A percentile compares a stretch with the other conserved stretches of the same genome.
Evolutionary conservation across 179 eudicot genomes (phyloP).

Genomic region (Sideroxylon spinosum): DNA sequence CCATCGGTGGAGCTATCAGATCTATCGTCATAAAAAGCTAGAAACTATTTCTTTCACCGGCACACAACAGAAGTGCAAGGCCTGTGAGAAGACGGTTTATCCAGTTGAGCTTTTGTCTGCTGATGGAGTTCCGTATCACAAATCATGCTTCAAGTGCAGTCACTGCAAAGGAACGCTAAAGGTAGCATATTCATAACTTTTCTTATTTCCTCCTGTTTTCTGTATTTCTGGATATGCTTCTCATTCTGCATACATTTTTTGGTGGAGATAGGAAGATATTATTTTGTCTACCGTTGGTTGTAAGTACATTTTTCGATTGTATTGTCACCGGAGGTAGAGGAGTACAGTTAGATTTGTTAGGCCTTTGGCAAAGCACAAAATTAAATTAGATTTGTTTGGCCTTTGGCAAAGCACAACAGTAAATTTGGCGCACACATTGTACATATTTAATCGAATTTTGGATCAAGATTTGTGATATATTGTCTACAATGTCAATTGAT

Average conservation of each 20-base stretch:
- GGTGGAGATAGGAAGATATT: too few relatives aligned
- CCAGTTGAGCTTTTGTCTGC: constrained; percentile 90
- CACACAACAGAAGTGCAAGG: constrained; percentile 94
- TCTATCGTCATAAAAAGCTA: constrained; percentile 16
- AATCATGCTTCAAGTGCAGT: constrained; percentile 88
- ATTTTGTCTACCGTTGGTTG: background rate
- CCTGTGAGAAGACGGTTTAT: constrained; percentile 93
- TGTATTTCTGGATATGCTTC: background rate
- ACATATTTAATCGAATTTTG: background rate
- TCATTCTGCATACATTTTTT: background rate
- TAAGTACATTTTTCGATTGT: background rate
- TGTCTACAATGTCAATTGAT: background rate
- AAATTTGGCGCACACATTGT: background rate
- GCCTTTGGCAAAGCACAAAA: background rate
- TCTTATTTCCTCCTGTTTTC: background rate
- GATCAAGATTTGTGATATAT: background rate
- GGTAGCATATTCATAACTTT: constrained; percentile 30
- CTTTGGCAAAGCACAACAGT: background rate
- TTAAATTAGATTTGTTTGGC: background rate
- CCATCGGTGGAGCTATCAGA: constrained; percentile 19
- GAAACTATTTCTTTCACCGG: constrained; percentile 82
- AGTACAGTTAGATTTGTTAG: background rate
- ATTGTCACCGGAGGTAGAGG: background rate
- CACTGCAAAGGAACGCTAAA: constrained; percentile 89
- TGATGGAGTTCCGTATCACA: constrained; percentile 84